These are phyloP conservation scores for Backusella tuberculispora DNA, from an alignment of 192 early-diverging fungal species.

Conservation along the genomic window DNA sequence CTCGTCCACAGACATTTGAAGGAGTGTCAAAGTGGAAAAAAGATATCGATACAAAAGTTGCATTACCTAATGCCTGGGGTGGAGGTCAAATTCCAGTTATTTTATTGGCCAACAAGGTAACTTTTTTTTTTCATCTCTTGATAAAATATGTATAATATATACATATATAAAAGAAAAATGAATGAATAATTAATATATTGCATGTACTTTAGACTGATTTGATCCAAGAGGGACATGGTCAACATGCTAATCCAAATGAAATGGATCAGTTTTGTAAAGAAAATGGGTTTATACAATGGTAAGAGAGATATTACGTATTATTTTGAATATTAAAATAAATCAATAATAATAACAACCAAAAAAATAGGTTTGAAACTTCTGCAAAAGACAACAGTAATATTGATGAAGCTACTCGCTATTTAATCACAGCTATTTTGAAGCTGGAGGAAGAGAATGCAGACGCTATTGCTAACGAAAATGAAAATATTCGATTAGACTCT, in stretches of 20 bases:
- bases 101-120: constrained; percentile 62
- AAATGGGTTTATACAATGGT: constrained; percentile 59
- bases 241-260: constrained; percentile 40
- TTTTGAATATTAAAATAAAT: neutral
- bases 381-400: constrained; percentile 67
- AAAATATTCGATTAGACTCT: constrained; percentile 22
- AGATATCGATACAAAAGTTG: constrained; percentile 61
- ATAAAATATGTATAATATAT: no score
- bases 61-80: constrained; percentile 51
- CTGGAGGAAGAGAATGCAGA: constrained; percentile 42
- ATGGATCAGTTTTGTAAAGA: constrained; percentile 56
- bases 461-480: neutral
- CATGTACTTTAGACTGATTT: constrained; percentile 46
- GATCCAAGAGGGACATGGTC: constrained; percentile 37
- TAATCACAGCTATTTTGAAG: constrained; percentile 48
- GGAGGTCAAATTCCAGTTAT: constrained; percentile 59
- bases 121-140: no score
- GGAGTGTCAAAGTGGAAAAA: constrained; percentile 59
- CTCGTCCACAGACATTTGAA: constrained; percentile 59
- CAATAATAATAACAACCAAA: neutral
- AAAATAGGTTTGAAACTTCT: constrained; percentile 60
- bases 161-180: neutral
- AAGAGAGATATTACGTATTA: neutral
- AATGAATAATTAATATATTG: neutral
- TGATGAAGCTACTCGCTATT: constrained; percentile 57